These are phyloP conservation scores for Cystobasidiaceae sp. DNA, from an alignment of 1,284 basidiomycete genomes.

Conservation along the genomic window DNA sequence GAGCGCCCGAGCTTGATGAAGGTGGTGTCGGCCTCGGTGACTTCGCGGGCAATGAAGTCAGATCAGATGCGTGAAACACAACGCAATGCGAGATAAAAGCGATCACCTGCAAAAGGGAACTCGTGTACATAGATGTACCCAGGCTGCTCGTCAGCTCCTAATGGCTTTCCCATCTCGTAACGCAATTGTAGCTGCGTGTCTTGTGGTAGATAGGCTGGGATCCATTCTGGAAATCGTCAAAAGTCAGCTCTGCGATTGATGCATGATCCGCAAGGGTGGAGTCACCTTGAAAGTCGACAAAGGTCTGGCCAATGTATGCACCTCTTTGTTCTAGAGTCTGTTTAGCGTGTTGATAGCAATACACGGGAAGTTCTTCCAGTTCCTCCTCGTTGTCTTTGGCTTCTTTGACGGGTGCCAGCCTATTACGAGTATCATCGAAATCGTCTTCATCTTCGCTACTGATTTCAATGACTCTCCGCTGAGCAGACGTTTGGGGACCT, in stretches of 20 bases:
- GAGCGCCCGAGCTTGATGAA: constrained; percentile 40
- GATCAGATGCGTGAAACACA: not conserved
- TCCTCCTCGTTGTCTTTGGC: not conserved
- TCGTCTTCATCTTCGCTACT: not conserved
- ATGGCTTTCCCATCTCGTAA: constrained; percentile 32
- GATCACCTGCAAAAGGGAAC: constrained; percentile 23
- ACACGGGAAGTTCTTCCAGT: constrained; percentile 27
- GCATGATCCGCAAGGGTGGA: no score
- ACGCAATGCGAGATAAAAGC: no score
- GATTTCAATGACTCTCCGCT: not conserved
- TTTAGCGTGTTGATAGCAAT: constrained; percentile 38
- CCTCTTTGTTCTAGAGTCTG: constrained; percentile 34
- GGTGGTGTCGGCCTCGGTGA: constrained; percentile 3
- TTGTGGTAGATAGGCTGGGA: constrained; percentile 30
- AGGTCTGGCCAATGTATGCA: constrained; percentile 27
- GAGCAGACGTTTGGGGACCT: not conserved
- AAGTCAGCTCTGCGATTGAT: no score
- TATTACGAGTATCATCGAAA: not conserved
- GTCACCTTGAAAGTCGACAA: constrained; percentile 33
- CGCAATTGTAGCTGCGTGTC: constrained; percentile 37
- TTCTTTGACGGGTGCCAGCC: not conserved
- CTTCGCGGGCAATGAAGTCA: no score
- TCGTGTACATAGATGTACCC: constrained; percentile 42
- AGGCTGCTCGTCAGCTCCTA: constrained; percentile 21
- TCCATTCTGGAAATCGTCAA: constrained; percentile 35